Conservation (phyloP, 2,329 filamentous ascomycete species). For the Exophiala viscosa region DNA sequence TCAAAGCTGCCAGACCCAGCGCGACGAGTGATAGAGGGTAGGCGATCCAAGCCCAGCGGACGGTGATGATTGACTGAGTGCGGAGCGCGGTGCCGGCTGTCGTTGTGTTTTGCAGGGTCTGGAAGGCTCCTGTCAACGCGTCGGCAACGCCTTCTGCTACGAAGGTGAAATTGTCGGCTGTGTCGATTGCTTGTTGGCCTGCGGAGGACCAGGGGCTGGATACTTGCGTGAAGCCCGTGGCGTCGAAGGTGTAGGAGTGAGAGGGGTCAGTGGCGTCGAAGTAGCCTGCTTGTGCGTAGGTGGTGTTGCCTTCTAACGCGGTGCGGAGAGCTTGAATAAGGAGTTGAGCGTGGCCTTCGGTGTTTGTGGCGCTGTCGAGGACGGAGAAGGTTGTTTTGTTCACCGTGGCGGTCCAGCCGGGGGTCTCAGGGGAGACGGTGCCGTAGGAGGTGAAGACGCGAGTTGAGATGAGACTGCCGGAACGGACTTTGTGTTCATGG, state of each 20-base stretch:
- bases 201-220: slow-evolving; percentile 11
- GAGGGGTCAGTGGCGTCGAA: slow-evolving; percentile 3
- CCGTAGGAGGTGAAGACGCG: slow-evolving; percentile 6
- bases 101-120: slow-evolving; percentile 6
- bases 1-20: slow-evolving; percentile 3
- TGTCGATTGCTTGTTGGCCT: slow-evolving; percentile 18
- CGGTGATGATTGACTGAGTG: slow-evolving; percentile 4
- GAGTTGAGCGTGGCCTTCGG: slow-evolving; percentile 8
- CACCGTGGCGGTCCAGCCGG: slow-evolving; percentile 20
- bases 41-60: slow-evolving; percentile 12
- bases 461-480: not conserved
- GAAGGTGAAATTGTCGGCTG: slow-evolving; percentile 11
- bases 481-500: slow-evolving; percentile 7
- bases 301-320: slow-evolving; percentile 17
- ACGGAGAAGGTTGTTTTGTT: slow-evolving; percentile 35
- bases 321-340: slow-evolving; percentile 14
- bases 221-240: slow-evolving; percentile 5
- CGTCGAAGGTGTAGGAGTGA: slow-evolving; percentile 6
- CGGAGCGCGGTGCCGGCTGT: slow-evolving; percentile 4
- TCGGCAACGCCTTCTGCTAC: slow-evolving; percentile 6
- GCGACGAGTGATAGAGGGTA: slow-evolving; percentile 12
- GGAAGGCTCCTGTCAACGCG: slow-evolving; percentile 16
- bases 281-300: slow-evolving; percentile 11
- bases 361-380: slow-evolving; percentile 15
- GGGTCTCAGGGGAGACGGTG: not conserved